Evolutionary conservation across 2,329 filamentous ascomycete species (phyloP), one percentile per base, ranked within the genome.

Genomic region (Grosmannia serpens): DNA sequence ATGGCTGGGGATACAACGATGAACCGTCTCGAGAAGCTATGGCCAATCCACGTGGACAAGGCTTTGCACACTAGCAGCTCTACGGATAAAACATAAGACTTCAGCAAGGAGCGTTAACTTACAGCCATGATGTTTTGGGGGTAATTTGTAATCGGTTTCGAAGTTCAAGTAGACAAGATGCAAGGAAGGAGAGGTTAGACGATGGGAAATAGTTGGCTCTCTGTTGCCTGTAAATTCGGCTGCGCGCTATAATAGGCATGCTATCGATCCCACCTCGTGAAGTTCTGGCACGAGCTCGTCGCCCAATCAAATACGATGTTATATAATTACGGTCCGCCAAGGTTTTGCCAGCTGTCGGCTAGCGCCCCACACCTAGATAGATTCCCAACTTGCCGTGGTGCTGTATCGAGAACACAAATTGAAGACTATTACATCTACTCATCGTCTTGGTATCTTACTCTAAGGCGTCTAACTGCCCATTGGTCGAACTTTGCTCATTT

Each of bases 401-500:
- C 26, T 26, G 33, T 41, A 27, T 15, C 33, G 22, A n/a, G 33
- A 53, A 54, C 35, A 51, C 49, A 51, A 26, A 53, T 26, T 29
- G 17, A 46, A 26, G 22, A 22, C 46, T 22, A 4, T 26, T 13
- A 49, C 46, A 10, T 46, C 41, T 44, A 27, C 56, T 31, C 35
- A 38, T 4, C 3, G 35, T 15, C 35, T 38, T 17, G 2, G 17
- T 15, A 2, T 38, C 35, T 17, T 17, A 38, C 13, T 17, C n/a
- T n/a, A n/a, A 22, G 26, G 13, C 22, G 9, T 6, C 10, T n/a
- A 13, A 13, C 33, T 35, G n/a, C 22, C 52, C 33, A n/a, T n/a
- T 11, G 26, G 3, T 29, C 17, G n/a, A 67, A 71, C 67, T 72
- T 77, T 66, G 2, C 17, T 17, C 44, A 46, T 31, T 22, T 2